Evolutionary conservation across 1,139 yeast species (phyloP).

Genomic region (Wickerhamomyces sp.): DNA sequence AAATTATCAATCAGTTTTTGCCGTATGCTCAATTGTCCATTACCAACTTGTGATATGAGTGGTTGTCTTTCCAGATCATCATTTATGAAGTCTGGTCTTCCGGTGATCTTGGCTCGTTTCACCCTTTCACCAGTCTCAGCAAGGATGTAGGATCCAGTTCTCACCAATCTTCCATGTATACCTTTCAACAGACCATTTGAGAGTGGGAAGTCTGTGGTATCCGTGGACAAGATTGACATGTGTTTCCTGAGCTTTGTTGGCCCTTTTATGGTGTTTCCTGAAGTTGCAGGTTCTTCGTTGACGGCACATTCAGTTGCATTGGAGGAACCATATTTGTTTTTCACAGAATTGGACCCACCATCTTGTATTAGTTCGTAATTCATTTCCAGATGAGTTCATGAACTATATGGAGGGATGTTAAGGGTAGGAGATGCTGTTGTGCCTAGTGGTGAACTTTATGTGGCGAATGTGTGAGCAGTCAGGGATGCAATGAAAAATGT

Average conservation of each 20-base stretch:
- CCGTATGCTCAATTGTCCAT: neutral
- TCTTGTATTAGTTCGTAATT: too few relatives aligned
- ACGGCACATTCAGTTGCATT: too few relatives aligned
- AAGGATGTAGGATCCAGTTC: constrained; percentile 29
- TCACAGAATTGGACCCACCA: too few relatives aligned
- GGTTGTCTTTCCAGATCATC: constrained; percentile 16
- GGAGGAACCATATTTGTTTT: too few relatives aligned
- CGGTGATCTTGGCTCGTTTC: constrained; percentile 4
- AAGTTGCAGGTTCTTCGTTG: too few relatives aligned
- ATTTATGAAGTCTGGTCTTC: constrained; percentile 1
- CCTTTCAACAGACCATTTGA: constrained; percentile 11
- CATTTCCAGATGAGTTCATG: too few relatives aligned
- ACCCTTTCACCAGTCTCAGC: constrained; percentile 32
- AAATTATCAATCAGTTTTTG: neutral
- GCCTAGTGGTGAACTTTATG: too few relatives aligned
- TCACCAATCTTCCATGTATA: constrained; percentile 18
- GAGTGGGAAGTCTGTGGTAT: constrained; percentile 8
- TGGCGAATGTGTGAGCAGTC: too few relatives aligned
- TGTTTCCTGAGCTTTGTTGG: constrained; percentile 13
- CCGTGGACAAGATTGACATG: constrained; percentile 18
- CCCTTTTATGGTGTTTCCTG: too few relatives aligned
- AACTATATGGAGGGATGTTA: too few relatives aligned
- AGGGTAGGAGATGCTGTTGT: too few relatives aligned
- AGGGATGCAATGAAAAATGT: too few relatives aligned
- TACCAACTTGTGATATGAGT: neutral